Percentiles rank a stretch among this genome's conserved stretches.
Evolutionary conservation across 371 early-diverging fungal genomes (phyloP).

Genomic region (Mucor plumbeus): DNA sequence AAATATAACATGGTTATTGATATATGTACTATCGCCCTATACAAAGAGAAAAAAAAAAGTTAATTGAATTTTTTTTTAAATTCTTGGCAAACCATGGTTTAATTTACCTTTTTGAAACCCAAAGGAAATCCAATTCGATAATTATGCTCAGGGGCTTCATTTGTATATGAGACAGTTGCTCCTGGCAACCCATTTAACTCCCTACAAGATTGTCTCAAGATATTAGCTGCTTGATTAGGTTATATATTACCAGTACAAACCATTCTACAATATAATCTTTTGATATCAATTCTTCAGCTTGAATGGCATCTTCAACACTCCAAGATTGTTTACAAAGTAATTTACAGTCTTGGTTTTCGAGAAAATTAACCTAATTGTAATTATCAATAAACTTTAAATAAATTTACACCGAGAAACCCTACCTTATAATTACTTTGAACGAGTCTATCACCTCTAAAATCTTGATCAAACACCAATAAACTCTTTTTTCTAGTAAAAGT

Average conservation of each 20-base stretch:
- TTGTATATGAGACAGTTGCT: conserved; percentile 56
- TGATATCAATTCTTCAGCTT: conserved; percentile 39
- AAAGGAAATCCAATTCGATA: conserved; percentile 56
- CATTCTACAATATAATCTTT: conserved; percentile 55
- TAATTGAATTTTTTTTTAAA: not conserved
- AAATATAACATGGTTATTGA: conserved; percentile 54
- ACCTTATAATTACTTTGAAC: conserved; percentile 50
- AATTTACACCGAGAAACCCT: not conserved
- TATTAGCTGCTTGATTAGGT: too few relatives aligned
- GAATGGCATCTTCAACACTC: conserved; percentile 41
- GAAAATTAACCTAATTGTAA: conserved; percentile 32
- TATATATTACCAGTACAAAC: conserved; percentile 14
- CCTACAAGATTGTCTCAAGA: conserved; percentile 20
- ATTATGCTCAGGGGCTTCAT: conserved; percentile 47
- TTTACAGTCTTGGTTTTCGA: conserved; percentile 44
- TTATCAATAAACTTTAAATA: not conserved
- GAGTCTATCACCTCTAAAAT: conserved; percentile 45
- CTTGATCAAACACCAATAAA: conserved; percentile 42
- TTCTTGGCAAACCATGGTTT: conserved; percentile 9
- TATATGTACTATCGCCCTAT: conserved; percentile 26
- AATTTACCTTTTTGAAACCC: conserved; percentile 35
- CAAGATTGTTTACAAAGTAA: conserved; percentile 43
- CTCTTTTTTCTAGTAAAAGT: conserved; percentile 28
- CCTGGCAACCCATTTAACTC: conserved; percentile 51
- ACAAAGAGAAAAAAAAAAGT: not conserved